Conservation (phyloP, 257 asterid species). For the Eustoma russellianum region DNA sequence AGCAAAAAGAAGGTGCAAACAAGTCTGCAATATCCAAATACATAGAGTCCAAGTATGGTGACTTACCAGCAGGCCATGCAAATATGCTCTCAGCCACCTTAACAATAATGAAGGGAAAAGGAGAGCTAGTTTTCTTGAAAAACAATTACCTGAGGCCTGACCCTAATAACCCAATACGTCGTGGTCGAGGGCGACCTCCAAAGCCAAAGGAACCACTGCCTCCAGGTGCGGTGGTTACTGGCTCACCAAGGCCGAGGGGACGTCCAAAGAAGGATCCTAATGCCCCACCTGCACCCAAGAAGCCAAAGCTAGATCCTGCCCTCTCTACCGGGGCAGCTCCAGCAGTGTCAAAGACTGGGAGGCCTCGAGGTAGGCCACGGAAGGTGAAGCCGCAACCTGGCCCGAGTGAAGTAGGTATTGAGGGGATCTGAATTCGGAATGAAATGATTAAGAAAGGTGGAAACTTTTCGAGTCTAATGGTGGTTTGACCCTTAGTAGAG, state of each 20-base stretch:
- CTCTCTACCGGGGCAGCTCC: slow-evolving; percentile 20
- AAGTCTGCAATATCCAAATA: slow-evolving; percentile 56
- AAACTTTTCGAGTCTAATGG: slow-evolving; percentile 7
- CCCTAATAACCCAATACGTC: slow-evolving; percentile 47
- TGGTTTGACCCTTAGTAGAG: slow-evolving; percentile 13
- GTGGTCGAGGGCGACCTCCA: slow-evolving; percentile 85
- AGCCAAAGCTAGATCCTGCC: slow-evolving; percentile 38
- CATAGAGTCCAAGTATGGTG: slow-evolving; percentile 66
- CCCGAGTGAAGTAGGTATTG: slow-evolving; percentile 19
- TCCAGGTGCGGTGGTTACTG: slow-evolving; percentile 10
- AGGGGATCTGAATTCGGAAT: slow-evolving; percentile 10
- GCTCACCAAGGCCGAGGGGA: slow-evolving; percentile 55
- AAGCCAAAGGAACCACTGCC: slow-evolving; percentile 52
- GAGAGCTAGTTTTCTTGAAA: slow-evolving; percentile 56
- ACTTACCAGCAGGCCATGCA: slow-evolving; percentile 52
- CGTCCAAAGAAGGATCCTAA: slow-evolving; percentile 77
- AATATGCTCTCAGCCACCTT: slow-evolving; percentile 48
- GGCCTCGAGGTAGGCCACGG: slow-evolving; percentile 87
- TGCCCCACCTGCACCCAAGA: slow-evolving; percentile 60
- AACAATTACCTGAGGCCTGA: slow-evolving; percentile 65
- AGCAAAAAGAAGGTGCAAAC: slow-evolving; percentile 58
- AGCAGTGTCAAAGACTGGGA: slow-evolving; percentile 29
- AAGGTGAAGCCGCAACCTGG: slow-evolving; percentile 48
- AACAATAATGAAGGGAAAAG: slow-evolving; percentile 46
- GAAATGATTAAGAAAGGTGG: slow-evolving; percentile 1